Conservation (phyloP, 495 filamentous ascomycete genomes). For the Massariosphaeria phaeospora region DNA sequence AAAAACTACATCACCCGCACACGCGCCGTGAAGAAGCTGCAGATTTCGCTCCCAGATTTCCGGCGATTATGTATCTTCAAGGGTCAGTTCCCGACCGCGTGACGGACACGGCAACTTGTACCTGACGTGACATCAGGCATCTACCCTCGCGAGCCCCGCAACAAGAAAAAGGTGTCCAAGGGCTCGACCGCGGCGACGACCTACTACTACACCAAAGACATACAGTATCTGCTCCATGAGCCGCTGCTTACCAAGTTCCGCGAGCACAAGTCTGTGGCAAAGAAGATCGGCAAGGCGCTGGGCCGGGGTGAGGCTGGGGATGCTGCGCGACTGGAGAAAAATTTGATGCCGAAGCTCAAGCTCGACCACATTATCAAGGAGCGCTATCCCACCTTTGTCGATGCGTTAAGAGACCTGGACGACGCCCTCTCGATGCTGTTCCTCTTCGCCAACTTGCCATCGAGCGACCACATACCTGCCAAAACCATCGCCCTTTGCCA, state of each 20-base stretch:
- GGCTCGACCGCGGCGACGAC: conserved; percentile 83
- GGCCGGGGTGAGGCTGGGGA: conserved; percentile 86
- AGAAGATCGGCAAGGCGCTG: conserved; percentile 89
- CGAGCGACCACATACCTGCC: conserved; percentile 74
- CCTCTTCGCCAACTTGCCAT: conserved; percentile 94
- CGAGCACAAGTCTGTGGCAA: conserved; percentile 90
- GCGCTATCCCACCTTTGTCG: conserved; percentile 94
- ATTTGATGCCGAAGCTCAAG: conserved; percentile 74
- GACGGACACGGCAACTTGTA: conserved; percentile 6
- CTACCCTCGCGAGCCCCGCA: conserved; percentile 92
- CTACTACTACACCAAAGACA: conserved; percentile 99
- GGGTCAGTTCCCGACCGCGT: conserved; percentile 44
- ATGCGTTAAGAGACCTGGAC: conserved; percentile 90
- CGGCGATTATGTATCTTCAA: conserved; percentile 98
- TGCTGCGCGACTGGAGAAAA: conserved; percentile 78
- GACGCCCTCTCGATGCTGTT: conserved; percentile 96
- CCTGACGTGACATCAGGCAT: conserved; percentile 55
- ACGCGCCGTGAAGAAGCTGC: conserved; percentile 93
- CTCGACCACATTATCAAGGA: conserved; percentile 96
- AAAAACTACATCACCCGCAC: conserved; percentile 98
- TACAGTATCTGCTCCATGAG: conserved; percentile 95
- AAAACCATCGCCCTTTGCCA: conserved; percentile 94
- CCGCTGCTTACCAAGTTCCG: conserved; percentile 93
- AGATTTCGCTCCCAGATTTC: conserved; percentile 95
- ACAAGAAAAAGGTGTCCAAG: conserved; percentile 93